Evolutionary conservation across 495 filamentous ascomycete genomes (phyloP), one percentile per base, ranked within the genome.

Genomic region (Xylaria acuta): DNA sequence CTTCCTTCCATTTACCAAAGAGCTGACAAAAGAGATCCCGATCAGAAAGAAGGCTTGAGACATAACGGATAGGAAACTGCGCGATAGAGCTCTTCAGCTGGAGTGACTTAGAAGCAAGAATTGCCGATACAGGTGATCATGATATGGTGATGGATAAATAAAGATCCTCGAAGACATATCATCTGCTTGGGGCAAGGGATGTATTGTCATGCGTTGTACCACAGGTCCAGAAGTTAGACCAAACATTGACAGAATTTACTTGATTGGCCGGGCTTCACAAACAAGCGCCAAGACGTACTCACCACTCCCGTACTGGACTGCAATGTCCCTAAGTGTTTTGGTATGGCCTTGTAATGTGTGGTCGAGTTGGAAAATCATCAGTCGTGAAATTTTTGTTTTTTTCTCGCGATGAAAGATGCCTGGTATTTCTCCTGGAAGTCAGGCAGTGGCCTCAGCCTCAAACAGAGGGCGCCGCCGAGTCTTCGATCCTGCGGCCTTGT

Each of bases 1-100:
- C 47, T 97, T 97, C 84, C 87, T 99, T 47, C 91, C 92, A 8
- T 99, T 91, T 79, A 88, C 88, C n/a, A 94, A 92, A 81, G 94
- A 94, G 76, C 84, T 95, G 51, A 89, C 93, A 4, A 94, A 93
- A 78, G 89, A 80, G 43, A 65, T 72, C 20, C 70, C 70, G 11
- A 67, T 72, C n/a, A 34, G 70, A 40, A 70, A 73, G 71, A 68
- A 73, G 70, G 45, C 70, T 40, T 72, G 22, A 72, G n/a, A 58
- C n/a, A 34, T n/a, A 25, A 22, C 11, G 34, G 66, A 32, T 45
- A 11, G 38, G n/a, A 1, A 5, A 59, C 36, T 45, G 14, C 22
- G 5, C 25, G 53, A 45, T 45, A 47, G 38, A 32, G 12, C 20
- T 43, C 18, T 51, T 54, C 16, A 12, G 5, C 7, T 16, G 6